Evolutionary conservation across 2,329 filamentous ascomycete species (phyloP).

Genomic region (Leptographium galeiforme): DNA sequence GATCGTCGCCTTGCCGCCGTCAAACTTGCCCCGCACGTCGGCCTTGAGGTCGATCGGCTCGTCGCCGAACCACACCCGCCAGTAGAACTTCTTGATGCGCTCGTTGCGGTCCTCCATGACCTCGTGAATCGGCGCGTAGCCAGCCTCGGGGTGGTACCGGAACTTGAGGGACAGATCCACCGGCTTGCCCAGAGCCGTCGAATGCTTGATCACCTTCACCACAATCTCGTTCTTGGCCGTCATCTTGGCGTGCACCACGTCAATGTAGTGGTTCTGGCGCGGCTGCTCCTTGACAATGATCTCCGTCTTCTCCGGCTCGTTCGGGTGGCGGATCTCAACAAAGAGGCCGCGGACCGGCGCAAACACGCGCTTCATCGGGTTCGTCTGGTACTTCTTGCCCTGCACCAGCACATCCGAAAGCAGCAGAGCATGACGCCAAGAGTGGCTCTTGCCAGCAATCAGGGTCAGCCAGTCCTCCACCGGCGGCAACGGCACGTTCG

Average conservation of each 20-base stretch:
- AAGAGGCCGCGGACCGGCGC: constrained; percentile 74
- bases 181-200: constrained; percentile 70
- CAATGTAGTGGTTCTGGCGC: constrained; percentile 71
- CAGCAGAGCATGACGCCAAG: constrained; percentile 91
- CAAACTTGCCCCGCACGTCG: constrained; percentile 74
- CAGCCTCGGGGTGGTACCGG: constrained; percentile 86
- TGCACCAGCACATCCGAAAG: constrained; percentile 89
- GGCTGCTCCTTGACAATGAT: constrained; percentile 83
- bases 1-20: constrained; percentile 76
- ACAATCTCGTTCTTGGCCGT: constrained; percentile 65
- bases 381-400: constrained; percentile 92
- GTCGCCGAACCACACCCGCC: constrained; percentile 90
- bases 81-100: constrained; percentile 99
- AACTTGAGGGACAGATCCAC: constrained; percentile 79
- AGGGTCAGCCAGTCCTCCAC: constrained; percentile 77
- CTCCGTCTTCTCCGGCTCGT: constrained; percentile 68
- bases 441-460: constrained; percentile 72
- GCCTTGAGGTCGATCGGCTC: constrained; percentile 74
- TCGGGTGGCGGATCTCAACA: constrained; percentile 74
- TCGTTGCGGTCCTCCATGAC: constrained; percentile 95
- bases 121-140: constrained; percentile 94
- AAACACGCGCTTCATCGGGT: constrained; percentile 86
- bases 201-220: constrained; percentile 85
- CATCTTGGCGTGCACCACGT: constrained; percentile 76
- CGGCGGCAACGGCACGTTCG: constrained; percentile 61